Evolutionary conservation across 202 grass and related monocot species (phyloP), one percentile per base, ranked within the genome.

Genomic region (Elaeis oleifera): DNA sequence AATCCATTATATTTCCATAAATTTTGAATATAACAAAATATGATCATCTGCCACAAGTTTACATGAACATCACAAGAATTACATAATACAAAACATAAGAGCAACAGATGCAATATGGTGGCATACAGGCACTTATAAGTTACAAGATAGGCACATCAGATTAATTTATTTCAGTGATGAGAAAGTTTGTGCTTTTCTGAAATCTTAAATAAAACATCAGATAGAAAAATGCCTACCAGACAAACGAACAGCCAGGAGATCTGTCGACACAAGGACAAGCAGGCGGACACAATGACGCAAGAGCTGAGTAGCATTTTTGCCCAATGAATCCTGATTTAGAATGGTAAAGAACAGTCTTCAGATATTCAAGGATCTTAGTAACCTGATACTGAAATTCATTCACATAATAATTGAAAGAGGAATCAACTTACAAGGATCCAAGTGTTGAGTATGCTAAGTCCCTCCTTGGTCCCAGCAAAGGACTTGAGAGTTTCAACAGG

Each of bases 291-390:
- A 94, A 73, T 99, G 94, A 25, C 94, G 79, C 85, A 99, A 75
- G 16, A 99, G 67, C 67, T 89, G 94, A 64, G 94, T 89, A 66
- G 94, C 82, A 88, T 99, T 99, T 81, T 94, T 94, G 58, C 94
- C 94, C 53, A 94, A 69, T 0, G 94, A 99, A 80, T 99, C 94
- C 94, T 99, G 66, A 14, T 71, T 67, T 17, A 53, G 72, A 69
- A 84, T 63, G 79, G 29, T 28, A 72, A 17, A 20, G 19, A 52
- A 22, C 7, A 58, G 58, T 48, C 69, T 23, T 36, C 62, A 54
- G 8, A 24, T 28, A 51, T 16, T 51, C 21, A 15, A 20, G 17
- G 58, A 44, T 14, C 36, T 24, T n/a, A 24, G 27, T 32, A 84
- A 71, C 32, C 53, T 22, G 36, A 76, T 75, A 79, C 23, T 48